Evolutionary conservation across 306 rosid genomes (phyloP), one percentile per base, ranked within the genome.

Genomic region (Dalbergia cochinchinensis): DNA sequence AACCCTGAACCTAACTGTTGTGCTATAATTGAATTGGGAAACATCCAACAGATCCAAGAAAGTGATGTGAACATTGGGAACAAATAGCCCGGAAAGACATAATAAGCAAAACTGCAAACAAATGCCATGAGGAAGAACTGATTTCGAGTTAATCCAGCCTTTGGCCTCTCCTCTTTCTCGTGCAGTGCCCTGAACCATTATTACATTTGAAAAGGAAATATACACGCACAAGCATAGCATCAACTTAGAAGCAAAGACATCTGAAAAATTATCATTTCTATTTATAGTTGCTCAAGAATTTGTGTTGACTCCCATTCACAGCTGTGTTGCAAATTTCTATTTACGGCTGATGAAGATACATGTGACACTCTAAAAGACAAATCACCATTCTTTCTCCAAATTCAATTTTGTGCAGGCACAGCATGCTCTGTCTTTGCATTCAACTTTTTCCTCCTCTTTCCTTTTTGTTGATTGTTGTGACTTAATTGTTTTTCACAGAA

Each of bases 1-100:
- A 93, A 85, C 26, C 97, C 97, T 45, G 98, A 93, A 55, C 98
- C 97, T 4, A 93, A 26, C 26, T 90, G 94, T 22, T 93, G 93
- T 65, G 93, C 94, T 31, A 90, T 39, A 55, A 91, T 65, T 11
- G 98, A 90, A 64, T 88, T 71, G 16, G 98, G 98, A 65, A 90
- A 91, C 3, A 86, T 39, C 98, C 98, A 93, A 41, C 97, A 93
- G 11, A 93, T 55, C 97, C 94, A 88, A 7, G 94, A 93, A 68
- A 91, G 55, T 60, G 93, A 93, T 10, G 92, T 83, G 59, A 93
- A 82, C 92, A 89, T 86, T 45, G 97, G 86, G 81, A 93, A 88
- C 68, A 93, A 75, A 80, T 91, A 91, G 48, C 98, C 97, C 9
- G 97, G 97, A 26, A 91, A 76, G 55, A 87, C 93, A 67, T 91